Conservation (phyloP, 2,329 filamentous ascomycete species). For the Alternaria conjuncta region DNA sequence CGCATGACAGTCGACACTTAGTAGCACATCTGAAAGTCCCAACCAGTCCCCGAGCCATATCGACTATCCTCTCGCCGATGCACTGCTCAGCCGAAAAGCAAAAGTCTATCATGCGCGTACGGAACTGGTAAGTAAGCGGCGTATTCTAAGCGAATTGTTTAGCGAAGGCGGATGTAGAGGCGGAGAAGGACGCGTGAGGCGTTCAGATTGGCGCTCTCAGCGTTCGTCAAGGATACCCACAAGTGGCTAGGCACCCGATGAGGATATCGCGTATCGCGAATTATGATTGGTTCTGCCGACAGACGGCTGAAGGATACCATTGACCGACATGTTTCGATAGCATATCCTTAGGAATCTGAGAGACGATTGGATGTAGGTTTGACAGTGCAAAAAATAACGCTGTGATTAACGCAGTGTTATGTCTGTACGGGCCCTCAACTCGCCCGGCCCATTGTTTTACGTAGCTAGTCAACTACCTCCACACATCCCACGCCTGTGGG, state of each 20-base stretch:
- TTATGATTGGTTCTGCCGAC: slow-evolving; percentile 34
- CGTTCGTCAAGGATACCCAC: slow-evolving; percentile 40
- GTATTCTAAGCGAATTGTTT: slow-evolving; percentile 16
- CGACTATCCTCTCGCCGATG: slow-evolving; percentile 24
- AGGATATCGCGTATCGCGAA: slow-evolving; percentile 25
- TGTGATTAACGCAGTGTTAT: slow-evolving; percentile 27
- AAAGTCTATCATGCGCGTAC: slow-evolving; percentile 23
- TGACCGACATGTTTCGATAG: slow-evolving; percentile 26
- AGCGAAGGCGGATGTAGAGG: slow-evolving; percentile 10
- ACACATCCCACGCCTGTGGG: slow-evolving; percentile 9
- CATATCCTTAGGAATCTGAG: slow-evolving; percentile 36
- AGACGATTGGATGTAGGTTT: slow-evolving; percentile 17
- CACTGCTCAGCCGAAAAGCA: slow-evolving; percentile 23
- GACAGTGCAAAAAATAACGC: slow-evolving; percentile 15
- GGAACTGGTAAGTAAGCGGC: slow-evolving; percentile 24
- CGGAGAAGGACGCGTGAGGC: slow-evolving; percentile 32
- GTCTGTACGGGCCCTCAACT: slow-evolving; percentile 15
- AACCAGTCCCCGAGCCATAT: slow-evolving; percentile 17
- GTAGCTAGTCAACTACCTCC: slow-evolving; percentile 12
- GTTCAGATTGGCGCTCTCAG: slow-evolving; percentile 27
- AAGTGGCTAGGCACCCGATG: slow-evolving; percentile 30
- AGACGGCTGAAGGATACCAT: slow-evolving; percentile 9
- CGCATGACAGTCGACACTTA: slow-evolving; percentile 11
- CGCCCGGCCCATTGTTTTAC: slow-evolving; percentile 5
- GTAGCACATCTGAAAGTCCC: slow-evolving; percentile 12